Evolutionary conservation across 768 basidiomycete genomes (phyloP).

Genomic region (Multifurca ochricompacta): DNA sequence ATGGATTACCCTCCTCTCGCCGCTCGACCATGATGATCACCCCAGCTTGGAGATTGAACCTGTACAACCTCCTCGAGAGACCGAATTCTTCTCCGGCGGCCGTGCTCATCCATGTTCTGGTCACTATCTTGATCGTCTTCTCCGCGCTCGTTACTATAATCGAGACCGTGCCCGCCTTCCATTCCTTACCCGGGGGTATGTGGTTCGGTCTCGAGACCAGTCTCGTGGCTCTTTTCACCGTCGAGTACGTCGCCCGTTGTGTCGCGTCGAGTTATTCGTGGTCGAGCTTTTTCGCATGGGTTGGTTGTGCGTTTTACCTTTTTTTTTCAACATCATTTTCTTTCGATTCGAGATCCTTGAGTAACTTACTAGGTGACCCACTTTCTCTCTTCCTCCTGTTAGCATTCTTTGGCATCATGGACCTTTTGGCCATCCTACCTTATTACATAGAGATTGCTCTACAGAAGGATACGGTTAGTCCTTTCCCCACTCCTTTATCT

Average conservation of each 20-base stretch:
- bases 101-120: conserved; percentile 64
- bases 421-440: conserved; percentile 77
- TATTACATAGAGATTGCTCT: conserved; percentile 84
- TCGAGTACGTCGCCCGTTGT: conserved; percentile 70
- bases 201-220: conserved; percentile 89
- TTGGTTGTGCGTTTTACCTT: conserved; percentile 44
- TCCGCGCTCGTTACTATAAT: conserved; percentile 71
- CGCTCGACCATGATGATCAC: neutral
- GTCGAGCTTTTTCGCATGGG: conserved; percentile 55
- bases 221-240: conserved; percentile 76
- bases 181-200: conserved; percentile 54
- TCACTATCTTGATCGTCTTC: conserved; percentile 63
- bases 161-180: conserved; percentile 74
- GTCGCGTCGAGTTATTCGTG: conserved; percentile 69
- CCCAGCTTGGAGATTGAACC: conserved; percentile 51
- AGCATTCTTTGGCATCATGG: conserved; percentile 83
- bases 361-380: too few relatives aligned
- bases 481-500: conserved; percentile 2
- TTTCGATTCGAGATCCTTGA: too few relatives aligned
- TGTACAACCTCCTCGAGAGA: conserved; percentile 69
- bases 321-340: too few relatives aligned
- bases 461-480: conserved; percentile 74
- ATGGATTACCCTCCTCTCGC: neutral
- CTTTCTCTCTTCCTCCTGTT: conserved; percentile 4
- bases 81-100: conserved; percentile 71